These are phyloP conservation scores for Cytospora piceicola DNA, from an alignment of 2,329 filamentous ascomycete genomes.

Conservation along the genomic window DNA sequence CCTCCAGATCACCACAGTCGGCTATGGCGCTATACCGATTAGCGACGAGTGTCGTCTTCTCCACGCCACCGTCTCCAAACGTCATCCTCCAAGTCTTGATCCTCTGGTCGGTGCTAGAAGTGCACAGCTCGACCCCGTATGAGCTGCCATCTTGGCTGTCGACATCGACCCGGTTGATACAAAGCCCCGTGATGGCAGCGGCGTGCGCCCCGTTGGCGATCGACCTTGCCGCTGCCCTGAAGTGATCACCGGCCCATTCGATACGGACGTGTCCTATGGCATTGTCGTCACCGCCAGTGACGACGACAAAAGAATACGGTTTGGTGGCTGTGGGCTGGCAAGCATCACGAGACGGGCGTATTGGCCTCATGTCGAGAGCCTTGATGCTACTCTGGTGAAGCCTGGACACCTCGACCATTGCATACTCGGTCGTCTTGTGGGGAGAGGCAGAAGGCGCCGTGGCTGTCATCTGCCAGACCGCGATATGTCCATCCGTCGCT, in stretches of 20 bases:
- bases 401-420: constrained; percentile 42
- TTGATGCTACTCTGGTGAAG: constrained; percentile 87
- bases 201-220: constrained; percentile 65
- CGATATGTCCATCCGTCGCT: constrained; percentile 80
- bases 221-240: constrained; percentile 35
- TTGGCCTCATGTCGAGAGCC: constrained; percentile 50
- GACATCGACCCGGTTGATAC: constrained; percentile 39
- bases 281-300: constrained; percentile 89
- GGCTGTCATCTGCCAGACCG: constrained; percentile 54
- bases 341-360: neutral
- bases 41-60: constrained; percentile 47
- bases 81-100: constrained; percentile 57
- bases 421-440: constrained; percentile 34
- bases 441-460: constrained; percentile 5
- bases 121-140: constrained; percentile 41
- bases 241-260: constrained; percentile 38
- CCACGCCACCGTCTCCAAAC: constrained; percentile 7
- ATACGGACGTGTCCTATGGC: constrained; percentile 63
- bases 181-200: constrained; percentile 68
- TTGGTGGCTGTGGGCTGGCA: constrained; percentile 32
- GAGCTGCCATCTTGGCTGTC: constrained; percentile 31
- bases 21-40: constrained; percentile 63
- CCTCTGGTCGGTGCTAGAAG: constrained; percentile 64
- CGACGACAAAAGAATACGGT: constrained; percentile 49
- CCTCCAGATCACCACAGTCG: constrained; percentile 58